Evolutionary conservation across 208 protist genomes (phyloP).

Genomic region (Histomonas meleagridis): DNA sequence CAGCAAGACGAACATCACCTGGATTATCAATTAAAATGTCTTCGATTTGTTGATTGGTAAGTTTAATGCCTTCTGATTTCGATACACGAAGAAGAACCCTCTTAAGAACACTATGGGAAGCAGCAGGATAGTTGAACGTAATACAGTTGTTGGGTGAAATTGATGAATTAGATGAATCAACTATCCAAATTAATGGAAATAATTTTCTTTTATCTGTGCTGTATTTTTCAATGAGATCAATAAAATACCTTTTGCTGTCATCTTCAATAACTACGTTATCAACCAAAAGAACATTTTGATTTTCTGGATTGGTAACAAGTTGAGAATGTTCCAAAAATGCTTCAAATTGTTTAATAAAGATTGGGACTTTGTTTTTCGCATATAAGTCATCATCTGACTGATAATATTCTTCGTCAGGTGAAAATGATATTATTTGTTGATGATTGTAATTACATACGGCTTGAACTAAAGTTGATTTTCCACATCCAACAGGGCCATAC

Average conservation of each 20-base stretch:
- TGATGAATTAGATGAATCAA: background rate
- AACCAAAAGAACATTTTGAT: background rate
- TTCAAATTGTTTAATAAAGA: background rate
- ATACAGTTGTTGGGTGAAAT: background rate
- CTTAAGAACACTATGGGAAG: background rate
- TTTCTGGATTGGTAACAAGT: background rate
- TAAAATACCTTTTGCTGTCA: background rate
- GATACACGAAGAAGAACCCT: background rate
- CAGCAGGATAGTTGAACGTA: background rate
- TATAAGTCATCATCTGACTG: background rate
- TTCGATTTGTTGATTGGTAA: background rate
- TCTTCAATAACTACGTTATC: background rate
- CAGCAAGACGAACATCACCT: background rate
- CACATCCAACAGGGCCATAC: background rate
- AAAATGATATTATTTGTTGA: background rate
- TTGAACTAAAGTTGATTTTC: conserved; percentile 2
- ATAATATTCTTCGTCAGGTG: background rate
- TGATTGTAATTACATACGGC: background rate
- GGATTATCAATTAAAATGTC: background rate
- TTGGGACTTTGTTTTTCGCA: no score
- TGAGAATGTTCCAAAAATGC: background rate
- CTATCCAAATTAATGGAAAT: conserved; percentile 28
- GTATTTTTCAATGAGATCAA: background rate
- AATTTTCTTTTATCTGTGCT: background rate
- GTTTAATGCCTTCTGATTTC: background rate